Percentiles rank a stretch among this genome's conserved stretches.
Conservation (phyloP, 768 basidiomycete species). For the Suillus alpinus region DNA sequence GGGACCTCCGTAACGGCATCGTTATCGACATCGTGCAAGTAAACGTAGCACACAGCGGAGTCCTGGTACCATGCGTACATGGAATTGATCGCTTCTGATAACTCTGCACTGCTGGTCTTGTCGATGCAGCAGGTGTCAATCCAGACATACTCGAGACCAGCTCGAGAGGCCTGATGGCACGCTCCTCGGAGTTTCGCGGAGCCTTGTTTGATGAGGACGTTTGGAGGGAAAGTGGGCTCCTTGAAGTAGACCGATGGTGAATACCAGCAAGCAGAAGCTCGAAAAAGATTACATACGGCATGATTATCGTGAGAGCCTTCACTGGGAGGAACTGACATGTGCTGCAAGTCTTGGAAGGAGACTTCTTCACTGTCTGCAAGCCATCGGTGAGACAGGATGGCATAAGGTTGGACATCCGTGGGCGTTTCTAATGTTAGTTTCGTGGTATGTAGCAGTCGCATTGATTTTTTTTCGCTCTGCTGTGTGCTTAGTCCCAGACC, state of each 20-base stretch:
- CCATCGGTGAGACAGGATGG: slow-evolving; percentile 6
- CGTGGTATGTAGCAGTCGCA: background rate
- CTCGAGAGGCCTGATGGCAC: slow-evolving; percentile 2
- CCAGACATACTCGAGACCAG: slow-evolving; percentile 11
- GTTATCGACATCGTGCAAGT: slow-evolving; percentile 12
- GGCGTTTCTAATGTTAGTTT: background rate
- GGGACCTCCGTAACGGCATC: background rate
- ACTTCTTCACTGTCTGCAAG: slow-evolving; percentile 2
- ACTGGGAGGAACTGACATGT: background rate
- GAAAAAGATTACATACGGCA: background rate
- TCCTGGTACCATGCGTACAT: slow-evolving; percentile 19
- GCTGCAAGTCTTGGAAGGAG: slow-evolving; percentile 8
- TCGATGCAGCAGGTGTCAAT: slow-evolving; percentile 19
- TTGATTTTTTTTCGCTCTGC: background rate
- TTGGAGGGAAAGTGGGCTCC: background rate
- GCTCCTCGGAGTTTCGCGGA: slow-evolving; percentile 4
- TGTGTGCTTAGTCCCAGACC: background rate
- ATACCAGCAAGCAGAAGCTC: background rate
- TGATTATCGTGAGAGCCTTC: background rate
- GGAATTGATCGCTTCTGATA: slow-evolving; percentile 18
- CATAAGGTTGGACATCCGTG: background rate
- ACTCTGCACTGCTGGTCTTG: slow-evolving; percentile 19
- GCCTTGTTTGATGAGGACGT: background rate
- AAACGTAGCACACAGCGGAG: slow-evolving; percentile 13
- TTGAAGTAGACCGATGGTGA: background rate